Evolutionary conservation across 2,329 filamentous ascomycete species (phyloP).

Genomic region (Xylariaceae sp.): DNA sequence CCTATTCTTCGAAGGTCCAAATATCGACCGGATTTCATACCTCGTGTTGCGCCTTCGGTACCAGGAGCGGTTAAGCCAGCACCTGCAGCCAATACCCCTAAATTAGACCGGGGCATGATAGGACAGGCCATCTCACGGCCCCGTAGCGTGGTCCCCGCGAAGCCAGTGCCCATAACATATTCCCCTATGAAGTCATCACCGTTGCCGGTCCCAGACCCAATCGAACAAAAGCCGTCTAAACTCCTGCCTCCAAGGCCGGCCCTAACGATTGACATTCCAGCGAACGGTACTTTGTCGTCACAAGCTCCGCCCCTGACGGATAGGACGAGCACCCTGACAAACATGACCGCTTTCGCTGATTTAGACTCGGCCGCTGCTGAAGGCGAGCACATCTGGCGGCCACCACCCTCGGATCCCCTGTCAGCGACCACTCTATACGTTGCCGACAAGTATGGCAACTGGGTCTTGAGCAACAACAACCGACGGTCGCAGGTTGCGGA

Average conservation of each 20-base stretch:
- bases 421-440: constrained; percentile 45
- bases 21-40: constrained; percentile 25
- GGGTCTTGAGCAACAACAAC: constrained; percentile 42
- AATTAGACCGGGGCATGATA: constrained; percentile 32
- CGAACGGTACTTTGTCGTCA: constrained; percentile 32
- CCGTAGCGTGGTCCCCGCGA: constrained; percentile 18
- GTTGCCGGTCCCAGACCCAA: constrained; percentile 17
- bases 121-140: constrained; percentile 41
- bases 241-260: constrained; percentile 42
- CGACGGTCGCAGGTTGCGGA: constrained; percentile 22
- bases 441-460: constrained; percentile 49
- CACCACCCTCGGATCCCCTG: constrained; percentile 40
- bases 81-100: constrained; percentile 11
- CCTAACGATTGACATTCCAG: constrained; percentile 37
- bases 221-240: constrained; percentile 35
- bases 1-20: constrained; percentile 30
- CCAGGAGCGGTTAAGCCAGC: constrained; percentile 18
- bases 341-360: constrained; percentile 30
- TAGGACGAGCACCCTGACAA: constrained; percentile 40
- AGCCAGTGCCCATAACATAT: constrained; percentile 4
- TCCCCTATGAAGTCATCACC: constrained; percentile 11
- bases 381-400: constrained; percentile 44
- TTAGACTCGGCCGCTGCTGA: constrained; percentile 30
- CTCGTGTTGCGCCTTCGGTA: constrained; percentile 15
- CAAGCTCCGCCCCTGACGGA: constrained; percentile 42